phyloP scores from a whole-genome alignment of 1,139 yeast species.

The Meyerozyma carpophila region DNA sequence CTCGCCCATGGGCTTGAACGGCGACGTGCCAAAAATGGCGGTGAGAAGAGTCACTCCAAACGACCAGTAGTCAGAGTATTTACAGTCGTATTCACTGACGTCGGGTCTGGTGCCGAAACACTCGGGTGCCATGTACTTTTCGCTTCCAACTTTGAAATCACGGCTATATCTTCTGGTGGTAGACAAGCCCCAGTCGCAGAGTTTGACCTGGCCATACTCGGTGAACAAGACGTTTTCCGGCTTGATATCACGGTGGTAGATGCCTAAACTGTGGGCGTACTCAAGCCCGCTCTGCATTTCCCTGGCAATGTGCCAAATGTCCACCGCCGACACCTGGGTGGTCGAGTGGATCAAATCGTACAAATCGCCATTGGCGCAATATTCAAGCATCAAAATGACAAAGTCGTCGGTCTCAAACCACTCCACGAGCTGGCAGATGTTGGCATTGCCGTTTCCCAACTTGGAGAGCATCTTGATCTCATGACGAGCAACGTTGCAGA shows the following conservation, averaged over 20 bases:
- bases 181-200: slow-evolving; percentile 57
- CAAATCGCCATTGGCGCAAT: slow-evolving; percentile 45
- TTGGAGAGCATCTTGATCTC: slow-evolving; percentile 39
- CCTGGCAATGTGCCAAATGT: slow-evolving; percentile 25
- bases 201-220: slow-evolving; percentile 34
- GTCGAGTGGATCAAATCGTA: slow-evolving; percentile 37
- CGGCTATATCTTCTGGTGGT: slow-evolving; percentile 29
- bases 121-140: slow-evolving; percentile 57
- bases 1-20: slow-evolving; percentile 27
- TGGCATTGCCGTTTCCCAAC: slow-evolving; percentile 28
- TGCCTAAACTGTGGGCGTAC: slow-evolving; percentile 37
- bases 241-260: slow-evolving; percentile 51
- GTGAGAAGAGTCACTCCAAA: slow-evolving; percentile 40
- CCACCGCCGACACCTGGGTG: slow-evolving; percentile 14
- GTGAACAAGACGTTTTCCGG: slow-evolving; percentile 49
- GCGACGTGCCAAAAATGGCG: slow-evolving; percentile 44
- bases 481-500: slow-evolving; percentile 34
- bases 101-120: slow-evolving; percentile 19
- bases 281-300: slow-evolving; percentile 37
- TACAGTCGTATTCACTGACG: slow-evolving; percentile 25
- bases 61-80: slow-evolving; percentile 38
- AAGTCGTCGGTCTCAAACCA: slow-evolving; percentile 37
- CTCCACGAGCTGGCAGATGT: slow-evolving; percentile 42
- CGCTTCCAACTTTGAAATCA: slow-evolving; percentile 52
- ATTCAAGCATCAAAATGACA: slow-evolving; percentile 44